These are phyloP conservation scores for Scutellaria minor DNA, from an alignment of 257 asterid species.

Conservation along the genomic window DNA sequence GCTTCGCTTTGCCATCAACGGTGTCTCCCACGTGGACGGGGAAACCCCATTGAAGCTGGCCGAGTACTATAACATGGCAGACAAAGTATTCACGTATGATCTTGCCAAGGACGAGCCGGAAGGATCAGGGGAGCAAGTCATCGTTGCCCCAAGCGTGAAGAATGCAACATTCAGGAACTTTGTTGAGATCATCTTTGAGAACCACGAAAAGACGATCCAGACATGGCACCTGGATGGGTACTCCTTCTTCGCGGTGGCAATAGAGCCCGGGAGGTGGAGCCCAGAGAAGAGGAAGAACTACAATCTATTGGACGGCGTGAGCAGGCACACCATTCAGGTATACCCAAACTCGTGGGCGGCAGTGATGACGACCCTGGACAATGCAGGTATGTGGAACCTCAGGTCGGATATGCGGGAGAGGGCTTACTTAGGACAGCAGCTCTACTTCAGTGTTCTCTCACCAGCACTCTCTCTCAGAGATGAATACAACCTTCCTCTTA, in stretches of 20 bases:
- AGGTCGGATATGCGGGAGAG: constrained; percentile 62
- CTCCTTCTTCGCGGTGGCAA: constrained; percentile 62
- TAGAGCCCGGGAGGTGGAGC: constrained; percentile 59
- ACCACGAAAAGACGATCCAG: constrained; percentile 56
- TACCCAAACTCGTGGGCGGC: constrained; percentile 69
- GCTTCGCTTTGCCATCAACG: constrained; percentile 55
- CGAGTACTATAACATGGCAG: constrained; percentile 48
- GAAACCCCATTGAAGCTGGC: constrained; percentile 63
- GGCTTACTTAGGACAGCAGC: constrained; percentile 52
- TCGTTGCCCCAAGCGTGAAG: constrained; percentile 46
- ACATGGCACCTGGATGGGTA: constrained; percentile 61
- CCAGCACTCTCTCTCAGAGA: constrained; percentile 49
- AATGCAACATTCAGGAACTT: constrained; percentile 50
- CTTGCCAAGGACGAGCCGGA: constrained; percentile 51
- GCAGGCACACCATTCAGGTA: constrained; percentile 64
- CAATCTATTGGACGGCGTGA: constrained; percentile 53
- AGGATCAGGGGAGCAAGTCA: constrained; percentile 16
- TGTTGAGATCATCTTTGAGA: constrained; percentile 57
- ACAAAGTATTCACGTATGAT: constrained; percentile 48
- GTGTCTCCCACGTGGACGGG: constrained; percentile 50
- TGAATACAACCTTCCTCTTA: constrained; percentile 50
- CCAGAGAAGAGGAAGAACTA: constrained; percentile 64
- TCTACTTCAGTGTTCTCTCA: constrained; percentile 54
- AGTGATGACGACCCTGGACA: constrained; percentile 52
- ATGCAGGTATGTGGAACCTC: constrained; percentile 64